Conservation (phyloP, 345 rosid genomes). For the Linum lewisii region DNA sequence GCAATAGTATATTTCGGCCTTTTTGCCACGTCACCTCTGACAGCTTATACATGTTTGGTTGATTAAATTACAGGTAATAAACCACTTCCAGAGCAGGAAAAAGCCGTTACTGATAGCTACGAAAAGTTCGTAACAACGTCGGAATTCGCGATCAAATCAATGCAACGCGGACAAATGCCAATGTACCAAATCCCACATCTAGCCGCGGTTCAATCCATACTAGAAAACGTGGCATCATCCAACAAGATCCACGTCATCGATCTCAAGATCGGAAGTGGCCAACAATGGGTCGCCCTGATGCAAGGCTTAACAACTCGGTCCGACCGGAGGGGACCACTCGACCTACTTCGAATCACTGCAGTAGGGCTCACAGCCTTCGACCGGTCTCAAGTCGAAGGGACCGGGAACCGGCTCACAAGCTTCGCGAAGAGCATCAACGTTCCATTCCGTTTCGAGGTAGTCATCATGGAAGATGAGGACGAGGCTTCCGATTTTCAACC, state of each 20-base stretch:
- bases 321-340: not conserved
- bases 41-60: not conserved
- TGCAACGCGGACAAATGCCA: not conserved
- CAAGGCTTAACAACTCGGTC: not conserved
- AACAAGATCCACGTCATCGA: not conserved
- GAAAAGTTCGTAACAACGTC: not conserved
- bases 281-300: not conserved
- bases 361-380: not conserved
- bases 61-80: not conserved
- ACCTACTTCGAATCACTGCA: not conserved
- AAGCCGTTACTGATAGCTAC: not conserved
- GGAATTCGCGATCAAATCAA: not conserved
- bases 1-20: too few relatives aligned
- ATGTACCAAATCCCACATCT: not conserved
- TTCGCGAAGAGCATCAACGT: not conserved
- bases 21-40: too few relatives aligned
- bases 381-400: not conserved
- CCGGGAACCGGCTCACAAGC: not conserved
- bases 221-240: not conserved
- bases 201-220: not conserved
- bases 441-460: not conserved
- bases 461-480: not conserved
- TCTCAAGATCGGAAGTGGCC: not conserved
- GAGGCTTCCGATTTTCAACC: not conserved
- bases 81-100: not conserved